Evolutionary conservation across 2,329 filamentous ascomycete genomes (phyloP).

Genomic region (Microdochium nivale): DNA sequence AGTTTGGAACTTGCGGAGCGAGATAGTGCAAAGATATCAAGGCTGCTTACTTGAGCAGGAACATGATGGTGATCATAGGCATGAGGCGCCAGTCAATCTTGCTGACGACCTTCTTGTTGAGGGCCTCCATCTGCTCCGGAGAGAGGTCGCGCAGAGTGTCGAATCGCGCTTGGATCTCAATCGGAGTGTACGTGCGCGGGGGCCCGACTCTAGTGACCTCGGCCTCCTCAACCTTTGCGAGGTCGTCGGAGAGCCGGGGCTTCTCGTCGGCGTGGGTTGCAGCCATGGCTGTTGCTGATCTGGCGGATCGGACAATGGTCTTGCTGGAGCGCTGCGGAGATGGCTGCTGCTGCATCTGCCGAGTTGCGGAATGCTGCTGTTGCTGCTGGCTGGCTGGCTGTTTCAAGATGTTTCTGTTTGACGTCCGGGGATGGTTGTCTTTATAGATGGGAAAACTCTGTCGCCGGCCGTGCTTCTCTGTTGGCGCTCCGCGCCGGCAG

Average conservation of each 20-base stretch:
- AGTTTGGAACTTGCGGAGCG: not conserved
- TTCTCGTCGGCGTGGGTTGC: not conserved
- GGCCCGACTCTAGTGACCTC: constrained; percentile 7
- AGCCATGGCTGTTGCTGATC: not conserved
- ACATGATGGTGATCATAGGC: constrained; percentile 18
- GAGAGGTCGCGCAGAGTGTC: constrained; percentile 12
- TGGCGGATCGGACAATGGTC: not conserved
- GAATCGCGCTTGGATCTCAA: constrained; percentile 14
- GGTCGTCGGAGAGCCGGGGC: not conserved
- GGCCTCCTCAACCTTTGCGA: not conserved
- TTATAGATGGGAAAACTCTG: not conserved
- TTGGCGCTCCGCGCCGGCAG: not conserved
- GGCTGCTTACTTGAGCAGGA: constrained; percentile 15
- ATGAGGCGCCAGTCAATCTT: constrained; percentile 23
- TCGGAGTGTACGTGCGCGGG: constrained; percentile 1
- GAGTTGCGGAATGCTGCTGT: too few relatives aligned
- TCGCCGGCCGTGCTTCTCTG: not conserved
- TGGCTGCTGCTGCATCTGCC: not conserved
- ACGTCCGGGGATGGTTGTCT: not conserved
- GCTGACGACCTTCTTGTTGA: constrained; percentile 18
- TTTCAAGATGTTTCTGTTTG: not conserved
- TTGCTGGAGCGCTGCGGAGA: not conserved
- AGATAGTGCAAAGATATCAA: not conserved
- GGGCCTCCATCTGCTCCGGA: constrained; percentile 10
- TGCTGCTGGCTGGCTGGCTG: not conserved